These are phyloP conservation scores for Populus ilicifolia DNA, from an alignment of 345 rosid genomes.

Conservation along the genomic window DNA sequence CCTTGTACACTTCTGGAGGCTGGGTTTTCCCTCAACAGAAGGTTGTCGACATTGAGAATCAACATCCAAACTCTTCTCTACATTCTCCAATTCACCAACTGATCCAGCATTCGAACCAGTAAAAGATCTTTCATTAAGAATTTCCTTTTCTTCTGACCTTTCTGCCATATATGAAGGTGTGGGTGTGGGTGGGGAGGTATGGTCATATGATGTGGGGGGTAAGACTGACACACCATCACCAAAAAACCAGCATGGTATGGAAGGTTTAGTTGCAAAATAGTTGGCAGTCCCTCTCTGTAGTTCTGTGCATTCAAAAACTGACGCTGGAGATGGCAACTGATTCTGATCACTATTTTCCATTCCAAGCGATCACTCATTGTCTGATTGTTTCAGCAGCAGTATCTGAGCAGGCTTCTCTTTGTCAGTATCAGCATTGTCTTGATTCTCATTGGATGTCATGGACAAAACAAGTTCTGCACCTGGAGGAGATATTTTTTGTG, in stretches of 20 bases:
- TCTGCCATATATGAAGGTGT: conserved; percentile 1
- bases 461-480: conserved; percentile 6
- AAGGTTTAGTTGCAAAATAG: conserved; percentile 9
- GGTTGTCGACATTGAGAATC: conserved; percentile 30
- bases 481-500: conserved; percentile 19
- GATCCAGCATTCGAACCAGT: conserved; percentile 41
- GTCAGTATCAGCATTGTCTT: conserved; percentile 12
- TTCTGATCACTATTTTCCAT: not conserved
- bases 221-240: conserved; percentile 22
- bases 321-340: not conserved
- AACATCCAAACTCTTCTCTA: conserved; percentile 36
- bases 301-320: conserved; percentile 8
- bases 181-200: not conserved
- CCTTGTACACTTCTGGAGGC: conserved; percentile 8
- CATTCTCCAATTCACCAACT: conserved; percentile 28
- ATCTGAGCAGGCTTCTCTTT: conserved; percentile 10
- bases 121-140: conserved; percentile 36
- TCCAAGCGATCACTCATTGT: conserved; percentile 41
- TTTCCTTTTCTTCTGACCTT: conserved; percentile 24
- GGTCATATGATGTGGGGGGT: conserved; percentile 14
- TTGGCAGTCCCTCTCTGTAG: conserved; percentile 5
- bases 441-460: conserved; percentile 2
- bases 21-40: conserved; percentile 7
- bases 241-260: conserved; percentile 16
- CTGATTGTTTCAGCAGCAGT: conserved; percentile 20